These are phyloP conservation scores for Botrytis byssoidea DNA, from an alignment of 2,329 filamentous ascomycete genomes.

Conservation along the genomic window DNA sequence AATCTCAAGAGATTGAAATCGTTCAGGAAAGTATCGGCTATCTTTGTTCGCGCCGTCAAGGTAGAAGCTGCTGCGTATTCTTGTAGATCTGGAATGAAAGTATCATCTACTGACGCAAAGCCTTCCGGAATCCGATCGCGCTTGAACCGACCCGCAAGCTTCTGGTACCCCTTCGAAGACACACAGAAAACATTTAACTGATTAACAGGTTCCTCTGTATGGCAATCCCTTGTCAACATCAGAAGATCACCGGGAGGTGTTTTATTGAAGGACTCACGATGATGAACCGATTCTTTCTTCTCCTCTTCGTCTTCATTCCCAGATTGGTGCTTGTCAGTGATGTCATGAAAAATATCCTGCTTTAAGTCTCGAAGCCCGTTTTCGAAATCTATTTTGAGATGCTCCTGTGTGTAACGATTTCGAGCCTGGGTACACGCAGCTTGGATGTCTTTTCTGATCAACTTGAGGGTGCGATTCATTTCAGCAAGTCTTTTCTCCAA, in stretches of 20 bases:
- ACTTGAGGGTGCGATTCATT: neutral
- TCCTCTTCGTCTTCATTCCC: neutral
- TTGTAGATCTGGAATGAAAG: neutral
- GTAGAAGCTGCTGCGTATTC: neutral
- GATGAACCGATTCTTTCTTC: neutral
- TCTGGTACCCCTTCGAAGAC: neutral
- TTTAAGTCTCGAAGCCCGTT: constrained; percentile 4
- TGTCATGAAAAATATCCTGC: neutral
- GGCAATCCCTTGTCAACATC: neutral
- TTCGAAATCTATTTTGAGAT: constrained; percentile 2
- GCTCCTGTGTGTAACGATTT: neutral
- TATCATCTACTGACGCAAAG: neutral
- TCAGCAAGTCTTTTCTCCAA: neutral
- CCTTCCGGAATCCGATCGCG: neutral
- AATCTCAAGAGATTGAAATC: neutral
- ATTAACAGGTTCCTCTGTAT: neutral
- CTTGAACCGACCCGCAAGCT: neutral
- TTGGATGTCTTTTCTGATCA: neutral
- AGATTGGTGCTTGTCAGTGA: neutral
- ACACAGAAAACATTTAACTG: neutral
- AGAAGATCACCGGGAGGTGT: neutral
- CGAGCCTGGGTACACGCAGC: neutral
- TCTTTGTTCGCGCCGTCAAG: neutral
- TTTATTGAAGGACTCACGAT: neutral
- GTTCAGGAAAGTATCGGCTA: neutral